phyloP scores from a whole-genome alignment of 2,329 filamentous ascomycete genomes.

The Exophiala sideris region DNA sequence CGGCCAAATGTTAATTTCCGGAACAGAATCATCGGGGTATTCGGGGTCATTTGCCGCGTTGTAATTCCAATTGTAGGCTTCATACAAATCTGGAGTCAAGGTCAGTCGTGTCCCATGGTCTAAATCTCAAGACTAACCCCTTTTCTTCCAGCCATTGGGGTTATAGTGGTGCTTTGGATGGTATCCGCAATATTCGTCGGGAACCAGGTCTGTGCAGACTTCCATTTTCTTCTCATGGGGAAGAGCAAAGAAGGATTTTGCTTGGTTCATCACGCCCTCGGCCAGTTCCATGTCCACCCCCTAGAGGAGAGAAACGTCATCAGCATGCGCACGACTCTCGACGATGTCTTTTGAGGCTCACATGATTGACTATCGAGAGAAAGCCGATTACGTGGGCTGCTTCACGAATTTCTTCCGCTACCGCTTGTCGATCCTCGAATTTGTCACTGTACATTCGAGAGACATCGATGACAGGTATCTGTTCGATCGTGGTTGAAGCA shows the following conservation, averaged over 20 bases:
- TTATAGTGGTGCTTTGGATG: constrained; percentile 12
- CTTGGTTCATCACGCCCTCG: constrained; percentile 36
- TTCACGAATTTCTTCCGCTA: constrained; percentile 41
- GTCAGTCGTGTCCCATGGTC: neutral
- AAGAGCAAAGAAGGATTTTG: constrained; percentile 42
- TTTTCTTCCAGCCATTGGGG: constrained; percentile 5
- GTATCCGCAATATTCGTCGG: constrained; percentile 14
- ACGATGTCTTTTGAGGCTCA: constrained; percentile 8
- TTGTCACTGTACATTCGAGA: constrained; percentile 37
- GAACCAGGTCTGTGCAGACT: constrained; percentile 37
- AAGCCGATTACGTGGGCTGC: constrained; percentile 38
- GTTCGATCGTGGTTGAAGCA: constrained; percentile 11
- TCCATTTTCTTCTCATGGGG: constrained; percentile 46
- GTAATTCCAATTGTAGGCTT: constrained; percentile 14
- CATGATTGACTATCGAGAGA: constrained; percentile 36
- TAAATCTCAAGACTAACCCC: neutral
- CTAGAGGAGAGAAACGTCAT: constrained; percentile 30
- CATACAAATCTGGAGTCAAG: constrained; percentile 5
- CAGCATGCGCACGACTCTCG: neutral
- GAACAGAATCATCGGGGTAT: constrained; percentile 3
- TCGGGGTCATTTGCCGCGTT: constrained; percentile 7
- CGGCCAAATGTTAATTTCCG: constrained; percentile 10
- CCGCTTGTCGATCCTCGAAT: constrained; percentile 35
- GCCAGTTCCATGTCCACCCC: constrained; percentile 37
- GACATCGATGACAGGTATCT: constrained; percentile 46